Percentiles rank a stretch among this genome's conserved stretches.
Evolutionary conservation across 331 rosid genomes (phyloP).

Genomic region (Pyracantha coccinea): DNA sequence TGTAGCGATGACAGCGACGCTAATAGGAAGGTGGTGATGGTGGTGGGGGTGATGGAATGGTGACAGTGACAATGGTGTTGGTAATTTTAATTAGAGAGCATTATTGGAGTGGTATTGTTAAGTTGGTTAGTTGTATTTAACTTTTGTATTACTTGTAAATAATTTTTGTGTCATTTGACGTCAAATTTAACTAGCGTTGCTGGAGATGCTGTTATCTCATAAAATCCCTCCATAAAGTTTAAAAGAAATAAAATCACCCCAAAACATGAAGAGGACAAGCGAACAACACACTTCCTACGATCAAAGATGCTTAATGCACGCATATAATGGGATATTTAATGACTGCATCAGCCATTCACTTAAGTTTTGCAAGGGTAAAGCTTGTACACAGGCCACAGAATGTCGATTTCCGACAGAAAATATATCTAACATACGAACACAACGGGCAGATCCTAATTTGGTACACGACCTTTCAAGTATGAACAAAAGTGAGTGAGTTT

Average conservation of each 20-base stretch:
- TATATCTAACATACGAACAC: not conserved
- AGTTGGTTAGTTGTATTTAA: too few species aligned
- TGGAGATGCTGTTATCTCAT: too few species aligned
- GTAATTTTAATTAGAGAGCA: not conserved
- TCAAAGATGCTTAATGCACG: not conserved
- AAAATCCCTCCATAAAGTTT: too few species aligned
- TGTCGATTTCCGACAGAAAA: not conserved
- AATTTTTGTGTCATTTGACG: too few species aligned
- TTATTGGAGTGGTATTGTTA: not conserved
- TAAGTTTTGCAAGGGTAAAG: not conserved
- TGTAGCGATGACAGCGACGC: not conserved
- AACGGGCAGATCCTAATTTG: not conserved
- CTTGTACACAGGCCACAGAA: not conserved
- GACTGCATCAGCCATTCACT: not conserved
- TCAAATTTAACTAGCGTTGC: too few species aligned
- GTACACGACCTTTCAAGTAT: not conserved
- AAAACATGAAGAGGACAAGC: too few species aligned
- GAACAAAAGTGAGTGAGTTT: not conserved
- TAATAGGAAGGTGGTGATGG: not conserved
- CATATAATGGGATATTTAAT: not conserved
- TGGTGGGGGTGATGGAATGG: not conserved
- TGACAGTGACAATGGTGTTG: not conserved
- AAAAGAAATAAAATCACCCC: too few species aligned
- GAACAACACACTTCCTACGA: not conserved
- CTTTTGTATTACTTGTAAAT: too few species aligned